These are phyloP conservation scores for Solanum virginianum DNA, from an alignment of 257 asterid genomes.

Conservation along the genomic window DNA sequence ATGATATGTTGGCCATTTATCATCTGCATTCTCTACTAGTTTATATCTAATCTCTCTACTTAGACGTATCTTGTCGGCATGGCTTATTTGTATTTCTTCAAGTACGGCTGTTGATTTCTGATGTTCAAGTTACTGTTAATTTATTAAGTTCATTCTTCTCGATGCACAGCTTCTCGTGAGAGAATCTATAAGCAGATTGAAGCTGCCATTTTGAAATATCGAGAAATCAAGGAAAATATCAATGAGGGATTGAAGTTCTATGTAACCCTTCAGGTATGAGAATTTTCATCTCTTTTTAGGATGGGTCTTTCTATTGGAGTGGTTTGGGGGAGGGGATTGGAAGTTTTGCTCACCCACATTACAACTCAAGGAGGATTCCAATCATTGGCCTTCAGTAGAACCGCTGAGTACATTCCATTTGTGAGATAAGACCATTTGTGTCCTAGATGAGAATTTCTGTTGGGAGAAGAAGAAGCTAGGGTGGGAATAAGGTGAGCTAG, in stretches of 20 bases:
- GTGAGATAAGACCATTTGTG: not conserved
- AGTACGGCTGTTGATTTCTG: not conserved
- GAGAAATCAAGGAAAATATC: conserved; percentile 86
- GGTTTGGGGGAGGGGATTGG: not conserved
- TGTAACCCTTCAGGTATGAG: conserved; percentile 80
- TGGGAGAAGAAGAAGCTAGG: not conserved
- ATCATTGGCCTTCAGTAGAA: not conserved
- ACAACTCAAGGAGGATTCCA: not conserved
- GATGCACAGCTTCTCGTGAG: conserved; percentile 75
- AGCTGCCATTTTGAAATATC: conserved; percentile 81
- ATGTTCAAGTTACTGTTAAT: not conserved
- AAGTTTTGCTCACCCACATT: not conserved
- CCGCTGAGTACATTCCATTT: not conserved
- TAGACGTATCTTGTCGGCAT: not conserved
- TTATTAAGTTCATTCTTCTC: conserved; percentile 2
- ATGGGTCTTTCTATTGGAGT: not conserved
- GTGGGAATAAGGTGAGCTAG: not conserved
- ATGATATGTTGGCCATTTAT: not conserved
- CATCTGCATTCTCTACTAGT: not conserved
- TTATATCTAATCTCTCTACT: not conserved
- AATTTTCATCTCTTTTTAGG: not conserved
- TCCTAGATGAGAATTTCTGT: not conserved
- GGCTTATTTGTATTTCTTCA: not conserved
- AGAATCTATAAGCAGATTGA: conserved; percentile 86
- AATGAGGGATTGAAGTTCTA: conserved; percentile 95